Evolutionary conservation across 2,329 filamentous ascomycete genomes (phyloP), one percentile per base, ranked within the genome.

Genomic region (Pseudogymnoascus sp.): DNA sequence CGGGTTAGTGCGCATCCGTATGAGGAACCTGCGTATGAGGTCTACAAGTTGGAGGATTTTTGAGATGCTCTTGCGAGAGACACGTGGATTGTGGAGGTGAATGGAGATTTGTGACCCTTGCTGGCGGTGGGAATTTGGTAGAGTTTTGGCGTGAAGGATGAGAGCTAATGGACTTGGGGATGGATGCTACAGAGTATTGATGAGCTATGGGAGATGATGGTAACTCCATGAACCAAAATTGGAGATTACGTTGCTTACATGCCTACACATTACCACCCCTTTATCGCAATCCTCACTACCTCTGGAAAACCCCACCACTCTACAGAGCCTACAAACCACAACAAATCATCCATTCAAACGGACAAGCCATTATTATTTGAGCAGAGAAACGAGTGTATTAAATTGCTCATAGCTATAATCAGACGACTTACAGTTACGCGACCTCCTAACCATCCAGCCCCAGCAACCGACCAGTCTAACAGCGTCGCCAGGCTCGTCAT

Each of bases 21-120:
- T 60, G 80, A 83, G 65, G 79, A 81, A 64, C 76, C 77, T 4
- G 75, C 77, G 0, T 83, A 82, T 67, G 72, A 78, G 5, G 79
- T 83, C 5, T 74, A 73, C 64, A 79, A 74, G 68, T 39, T 81
- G 64, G 80, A 82, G 68, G 75, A 81, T 63, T 80, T 80, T 62
- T 80, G 55, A 69, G 59, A 31, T 31, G n/a, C 13, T 8, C 13
- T 31, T 25, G 7, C 13, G 21, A 6, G 41, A 6, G 17, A 36
- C 4, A 10, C 35, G 5, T 5, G 35, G 12, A n/a, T 4, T 10
- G 10, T 5, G 12, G 35, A 17, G 17, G 2, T 51, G 12, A 27
- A n/a, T 51, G 4, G 25, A 12, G 27, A n/a, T n/a, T 27, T 27
- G 4, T 25, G 27, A 8, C 10, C 7, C 13, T 51, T 31, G 13